Evolutionary conservation across 2,329 filamentous ascomycete species (phyloP).

Genomic region (Fusarium phyllophilum): DNA sequence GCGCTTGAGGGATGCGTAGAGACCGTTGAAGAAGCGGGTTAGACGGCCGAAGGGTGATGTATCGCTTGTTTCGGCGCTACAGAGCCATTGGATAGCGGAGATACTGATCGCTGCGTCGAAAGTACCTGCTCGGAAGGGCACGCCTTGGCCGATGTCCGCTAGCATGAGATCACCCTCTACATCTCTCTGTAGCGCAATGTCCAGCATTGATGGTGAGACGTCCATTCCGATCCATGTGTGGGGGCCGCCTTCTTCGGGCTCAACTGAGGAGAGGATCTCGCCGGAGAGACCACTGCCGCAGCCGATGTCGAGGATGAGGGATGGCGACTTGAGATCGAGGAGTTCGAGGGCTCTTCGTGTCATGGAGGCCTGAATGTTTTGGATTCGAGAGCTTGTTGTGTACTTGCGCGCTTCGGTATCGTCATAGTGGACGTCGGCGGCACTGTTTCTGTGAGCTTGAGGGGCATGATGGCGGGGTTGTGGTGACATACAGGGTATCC

Average conservation of each 20-base stretch:
- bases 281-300: conserved; percentile 95
- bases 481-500: conserved; percentile 79
- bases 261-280: conserved; percentile 84
- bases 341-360: conserved; percentile 92
- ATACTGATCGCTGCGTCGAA: conserved; percentile 98
- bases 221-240: conserved; percentile 99
- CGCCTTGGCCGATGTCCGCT: conserved; percentile 93
- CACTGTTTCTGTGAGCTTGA: conserved; percentile 62
- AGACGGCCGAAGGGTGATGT: conserved; percentile 83
- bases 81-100: conserved; percentile 97
- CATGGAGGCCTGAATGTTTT: conserved; percentile 95
- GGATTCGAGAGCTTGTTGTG: conserved; percentile 94
- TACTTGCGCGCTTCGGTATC: conserved; percentile 96
- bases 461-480: conserved; percentile 34
- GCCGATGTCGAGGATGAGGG: conserved; percentile 94
- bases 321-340: conserved; percentile 81
- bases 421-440: conserved; percentile 97
- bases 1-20: conserved; percentile 85
- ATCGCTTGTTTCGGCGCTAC: conserved; percentile 90
- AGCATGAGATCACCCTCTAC: conserved; percentile 94
- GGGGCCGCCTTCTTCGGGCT: conserved; percentile 78
- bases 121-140: conserved; percentile 89
- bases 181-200: conserved; percentile 88
- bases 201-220: conserved; percentile 95
- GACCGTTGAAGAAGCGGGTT: conserved; percentile 87